Evolutionary conservation across 345 rosid species (phyloP), one percentile per base, ranked within the genome.

Genomic region (Euphorbia peplus): DNA sequence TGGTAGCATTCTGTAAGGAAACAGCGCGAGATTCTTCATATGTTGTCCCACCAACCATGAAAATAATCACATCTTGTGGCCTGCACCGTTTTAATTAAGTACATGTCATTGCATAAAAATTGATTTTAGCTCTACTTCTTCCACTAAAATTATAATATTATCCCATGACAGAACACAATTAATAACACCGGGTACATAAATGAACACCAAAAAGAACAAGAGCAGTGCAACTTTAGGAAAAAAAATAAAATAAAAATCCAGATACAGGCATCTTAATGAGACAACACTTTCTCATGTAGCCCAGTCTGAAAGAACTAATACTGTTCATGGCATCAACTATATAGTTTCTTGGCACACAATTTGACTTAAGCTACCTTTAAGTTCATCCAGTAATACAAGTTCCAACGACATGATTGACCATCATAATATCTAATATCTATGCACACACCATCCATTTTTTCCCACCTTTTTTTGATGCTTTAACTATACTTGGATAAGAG

Each of bases 31-130:
- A 83, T 77, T 95, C 99, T 81, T 91, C 99, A 66, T 92, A 92
- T 14, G 98, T 95, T 64, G 98, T 92, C 60, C 99, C 99, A 22
- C 99, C 99, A 41, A 95, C 93, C 81, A 95, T 70, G 74, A 95
- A 95, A 41, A 95, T 83, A 63, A 92, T 70, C 75, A 92, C 98
- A 64, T 95, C 99, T 72, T 87, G 99, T 26, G 92, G 93, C 84
- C 99, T 95, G 90, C 60, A 44, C 44, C 19, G 70, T 56, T 25
- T 39, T 5, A 29, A 39, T 58, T 21, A 15, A 11, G 58, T 29
- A 16, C 4, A 56, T 16, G 22, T 42, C 26, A 56, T 56, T 12
- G 26, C 10, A 25, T 39, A 67, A 39, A 39, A 19, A 53, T 37
- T 37, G 25, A 2, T 12, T 3, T 15, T 9, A 11, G 13, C 15